A percentile compares a stretch with the other conserved stretches of the same genome.
Evolutionary conservation across 2,329 filamentous ascomycete genomes (phyloP).

Genomic region (Aphanoascus verrucosus): DNA sequence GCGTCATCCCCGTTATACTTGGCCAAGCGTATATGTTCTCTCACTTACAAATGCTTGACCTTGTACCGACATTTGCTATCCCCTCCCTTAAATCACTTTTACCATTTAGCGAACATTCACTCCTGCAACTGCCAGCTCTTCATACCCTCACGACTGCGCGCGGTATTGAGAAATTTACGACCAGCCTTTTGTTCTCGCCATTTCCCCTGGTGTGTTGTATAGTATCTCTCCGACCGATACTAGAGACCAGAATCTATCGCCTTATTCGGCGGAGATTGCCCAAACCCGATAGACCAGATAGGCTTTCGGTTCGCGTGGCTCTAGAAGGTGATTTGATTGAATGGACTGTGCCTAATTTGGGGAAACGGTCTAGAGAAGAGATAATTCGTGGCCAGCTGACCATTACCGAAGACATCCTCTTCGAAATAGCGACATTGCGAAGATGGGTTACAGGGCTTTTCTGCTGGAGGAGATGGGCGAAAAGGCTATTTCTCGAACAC

Average conservation of each 20-base stretch:
- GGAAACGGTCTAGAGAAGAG: slow-evolving; percentile 33
- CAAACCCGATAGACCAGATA: slow-evolving; percentile 33
- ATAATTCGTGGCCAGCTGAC: slow-evolving; percentile 28
- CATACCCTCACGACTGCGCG: slow-evolving; percentile 22
- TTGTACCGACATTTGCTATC: slow-evolving; percentile 27
- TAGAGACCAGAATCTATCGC: slow-evolving; percentile 33
- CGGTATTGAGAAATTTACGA: slow-evolving; percentile 21
- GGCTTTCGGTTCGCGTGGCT: slow-evolving; percentile 34
- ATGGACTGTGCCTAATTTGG: slow-evolving; percentile 34
- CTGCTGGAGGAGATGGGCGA: slow-evolving; percentile 14
- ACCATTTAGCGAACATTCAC: slow-evolving; percentile 29
- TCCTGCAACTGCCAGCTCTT: slow-evolving; percentile 26
- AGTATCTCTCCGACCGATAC: slow-evolving; percentile 28
- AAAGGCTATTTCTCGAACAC: slow-evolving; percentile 8
- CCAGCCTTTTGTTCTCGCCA: slow-evolving; percentile 27
- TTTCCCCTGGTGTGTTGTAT: slow-evolving; percentile 29
- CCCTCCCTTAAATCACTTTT: slow-evolving; percentile 27
- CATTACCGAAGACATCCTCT: slow-evolving; percentile 29
- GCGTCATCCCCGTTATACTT: slow-evolving; percentile 29
- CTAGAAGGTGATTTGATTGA: slow-evolving; percentile 36
- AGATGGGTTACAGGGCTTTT: slow-evolving; percentile 27
- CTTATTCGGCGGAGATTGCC: slow-evolving; percentile 33
- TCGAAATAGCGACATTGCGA: slow-evolving; percentile 26
- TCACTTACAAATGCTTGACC: slow-evolving; percentile 33
- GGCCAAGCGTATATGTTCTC: slow-evolving; percentile 36